These are phyloP conservation scores for Coemansia asiatica DNA, from an alignment of 192 early-diverging fungal species.

Conservation along the genomic window DNA sequence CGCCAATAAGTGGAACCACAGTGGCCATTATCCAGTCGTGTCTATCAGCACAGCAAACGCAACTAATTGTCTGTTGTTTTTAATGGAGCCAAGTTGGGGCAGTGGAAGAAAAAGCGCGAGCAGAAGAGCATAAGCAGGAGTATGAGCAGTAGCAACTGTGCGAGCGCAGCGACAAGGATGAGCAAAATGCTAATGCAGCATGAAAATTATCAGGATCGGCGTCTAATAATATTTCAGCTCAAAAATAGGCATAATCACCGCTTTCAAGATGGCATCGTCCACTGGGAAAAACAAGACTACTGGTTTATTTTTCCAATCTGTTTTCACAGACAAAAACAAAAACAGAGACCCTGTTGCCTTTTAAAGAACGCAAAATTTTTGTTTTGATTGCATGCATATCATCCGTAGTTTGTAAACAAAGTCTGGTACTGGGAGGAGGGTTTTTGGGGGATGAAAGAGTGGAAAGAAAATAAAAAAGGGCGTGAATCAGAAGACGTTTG, in stretches of 20 bases:
- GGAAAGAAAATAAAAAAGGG: not conserved
- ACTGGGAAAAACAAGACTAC: not conserved
- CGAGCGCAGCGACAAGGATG: not conserved
- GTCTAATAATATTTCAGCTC: conserved; percentile 20
- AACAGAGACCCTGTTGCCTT: not conserved
- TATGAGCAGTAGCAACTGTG: not conserved
- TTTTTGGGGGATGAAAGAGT: not conserved
- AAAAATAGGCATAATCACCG: conserved; percentile 8
- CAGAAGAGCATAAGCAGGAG: no score
- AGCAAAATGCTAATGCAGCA: conserved; percentile 25
- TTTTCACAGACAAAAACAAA: not conserved
- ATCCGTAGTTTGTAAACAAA: not conserved
- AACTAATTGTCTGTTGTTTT: no score
- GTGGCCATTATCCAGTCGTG: no score
- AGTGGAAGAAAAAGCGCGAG: not conserved
- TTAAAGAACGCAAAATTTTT: not conserved
- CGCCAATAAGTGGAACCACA: no score
- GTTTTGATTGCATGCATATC: conserved; percentile 2
- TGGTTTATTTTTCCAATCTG: not conserved
- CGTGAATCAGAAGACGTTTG: conserved; percentile 3
- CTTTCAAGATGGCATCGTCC: not conserved
- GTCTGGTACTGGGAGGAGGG: not conserved
- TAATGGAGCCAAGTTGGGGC: not conserved
- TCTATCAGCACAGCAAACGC: no score
- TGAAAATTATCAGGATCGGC: conserved; percentile 54